Evolutionary conservation across 805 yeast species (phyloP).

Genomic region (Candida dendrica): DNA sequence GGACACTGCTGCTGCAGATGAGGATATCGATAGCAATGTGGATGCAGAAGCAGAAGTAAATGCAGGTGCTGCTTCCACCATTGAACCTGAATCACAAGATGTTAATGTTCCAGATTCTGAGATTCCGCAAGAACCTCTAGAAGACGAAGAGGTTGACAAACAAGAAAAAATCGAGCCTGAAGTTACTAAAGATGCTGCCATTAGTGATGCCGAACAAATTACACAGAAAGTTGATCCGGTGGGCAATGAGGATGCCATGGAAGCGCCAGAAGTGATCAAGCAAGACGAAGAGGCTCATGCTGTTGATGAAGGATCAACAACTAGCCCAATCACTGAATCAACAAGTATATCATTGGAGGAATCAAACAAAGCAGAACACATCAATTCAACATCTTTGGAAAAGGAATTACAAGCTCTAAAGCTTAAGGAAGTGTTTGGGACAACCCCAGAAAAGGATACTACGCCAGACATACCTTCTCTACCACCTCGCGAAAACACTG

Average conservation of each 20-base stretch:
- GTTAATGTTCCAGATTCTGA: too few species aligned
- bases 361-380: background rate
- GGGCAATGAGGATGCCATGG: background rate
- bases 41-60: background rate
- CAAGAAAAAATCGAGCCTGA: conserved; percentile 10
- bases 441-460: background rate
- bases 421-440: background rate
- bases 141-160: conserved; percentile 6
- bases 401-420: background rate
- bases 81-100: background rate
- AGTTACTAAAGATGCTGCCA: conserved; percentile 6
- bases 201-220: background rate
- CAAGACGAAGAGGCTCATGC: background rate
- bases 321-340: conserved; percentile 13
- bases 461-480: background rate
- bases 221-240: background rate
- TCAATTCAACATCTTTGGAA: background rate
- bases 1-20: background rate
- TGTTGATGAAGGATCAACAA: background rate
- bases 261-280: background rate
- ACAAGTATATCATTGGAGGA: conserved; percentile 3
- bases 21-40: conserved; percentile 4
- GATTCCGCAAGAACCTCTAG: conserved; percentile 1
- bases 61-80: background rate
- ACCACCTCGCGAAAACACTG: background rate